Evolutionary conservation across 257 asterid species (phyloP).

Genomic region (Solanum gracilifrons): DNA sequence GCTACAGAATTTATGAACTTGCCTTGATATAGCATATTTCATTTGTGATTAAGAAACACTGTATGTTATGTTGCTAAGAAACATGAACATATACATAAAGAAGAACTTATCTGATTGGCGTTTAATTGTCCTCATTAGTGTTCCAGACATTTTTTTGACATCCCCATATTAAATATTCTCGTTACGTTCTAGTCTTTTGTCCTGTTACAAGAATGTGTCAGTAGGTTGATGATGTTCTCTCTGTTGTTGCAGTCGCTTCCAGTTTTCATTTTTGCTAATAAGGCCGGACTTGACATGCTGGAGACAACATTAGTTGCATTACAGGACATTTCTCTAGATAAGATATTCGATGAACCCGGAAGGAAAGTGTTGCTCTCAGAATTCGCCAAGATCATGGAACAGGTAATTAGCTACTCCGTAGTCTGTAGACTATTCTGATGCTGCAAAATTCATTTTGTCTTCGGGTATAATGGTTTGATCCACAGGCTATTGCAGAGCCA

Average conservation of each 20-base stretch:
- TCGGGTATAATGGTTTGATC: background rate
- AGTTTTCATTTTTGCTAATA: slow-evolving; percentile 78
- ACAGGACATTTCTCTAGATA: slow-evolving; percentile 79
- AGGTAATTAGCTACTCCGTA: slow-evolving; percentile 28
- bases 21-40: background rate
- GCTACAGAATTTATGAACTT: background rate
- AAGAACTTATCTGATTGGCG: background rate
- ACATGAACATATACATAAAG: background rate
- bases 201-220: background rate
- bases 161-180: background rate
- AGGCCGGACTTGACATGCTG: slow-evolving; percentile 91
- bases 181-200: background rate
- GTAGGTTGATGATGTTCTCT: background rate
- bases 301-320: slow-evolving; percentile 88
- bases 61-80: background rate
- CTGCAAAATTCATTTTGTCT: background rate
- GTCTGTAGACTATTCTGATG: background rate
- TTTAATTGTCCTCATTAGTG: background rate
- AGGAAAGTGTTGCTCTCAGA: slow-evolving; percentile 65
- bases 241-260: slow-evolving; percentile 57
- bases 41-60: background rate
- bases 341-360: slow-evolving; percentile 77
- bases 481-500: background rate
- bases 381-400: slow-evolving; percentile 82
- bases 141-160: background rate